These are phyloP conservation scores for Flaveria sonorensis DNA, from an alignment of 129 eudicot genomes.

Conservation along the genomic window DNA sequence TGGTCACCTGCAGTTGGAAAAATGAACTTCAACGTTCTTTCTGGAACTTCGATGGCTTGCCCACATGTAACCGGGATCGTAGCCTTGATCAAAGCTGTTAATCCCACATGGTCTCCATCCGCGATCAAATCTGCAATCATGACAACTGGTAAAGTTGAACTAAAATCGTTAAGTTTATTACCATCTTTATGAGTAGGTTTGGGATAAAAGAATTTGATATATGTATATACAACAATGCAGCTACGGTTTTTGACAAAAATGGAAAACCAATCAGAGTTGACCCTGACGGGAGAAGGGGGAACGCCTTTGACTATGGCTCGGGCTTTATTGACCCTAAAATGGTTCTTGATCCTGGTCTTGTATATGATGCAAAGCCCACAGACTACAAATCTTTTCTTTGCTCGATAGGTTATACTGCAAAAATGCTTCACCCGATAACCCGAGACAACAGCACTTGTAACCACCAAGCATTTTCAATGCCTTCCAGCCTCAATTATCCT, in stretches of 20 bases:
- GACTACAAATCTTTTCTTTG: constrained; percentile 90
- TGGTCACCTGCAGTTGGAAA: constrained; percentile 72
- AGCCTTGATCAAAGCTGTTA: constrained; percentile 74
- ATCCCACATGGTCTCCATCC: constrained; percentile 92
- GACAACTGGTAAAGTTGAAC: constrained; percentile 72
- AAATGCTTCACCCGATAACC: constrained; percentile 52
- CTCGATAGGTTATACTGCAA: constrained; percentile 62
- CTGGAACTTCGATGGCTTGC: constrained; percentile 96
- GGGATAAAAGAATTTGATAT: constrained; percentile 28
- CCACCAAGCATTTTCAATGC: constrained; percentile 42
- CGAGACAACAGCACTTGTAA: constrained; percentile 68
- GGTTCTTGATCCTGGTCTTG: constrained; percentile 76
- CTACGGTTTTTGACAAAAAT: constrained; percentile 62
- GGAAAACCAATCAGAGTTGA: constrained; percentile 64
- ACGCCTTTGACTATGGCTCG: constrained; percentile 75
- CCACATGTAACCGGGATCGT: constrained; percentile 86
- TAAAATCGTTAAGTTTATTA: not conserved
- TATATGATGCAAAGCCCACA: constrained; percentile 64
- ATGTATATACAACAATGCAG: constrained; percentile 52
- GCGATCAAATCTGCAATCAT: constrained; percentile 91
- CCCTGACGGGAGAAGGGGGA: constrained; percentile 61
- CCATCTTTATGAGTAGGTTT: not conserved
- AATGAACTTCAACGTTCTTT: constrained; percentile 57
- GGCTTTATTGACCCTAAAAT: constrained; percentile 70
- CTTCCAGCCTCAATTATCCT: constrained; percentile 69